A percentile compares a stretch with the other conserved stretches of the same genome.
phyloP scores from a whole-genome alignment of 1,284 basidiomycete genomes.

The Grifola frondosa region DNA sequence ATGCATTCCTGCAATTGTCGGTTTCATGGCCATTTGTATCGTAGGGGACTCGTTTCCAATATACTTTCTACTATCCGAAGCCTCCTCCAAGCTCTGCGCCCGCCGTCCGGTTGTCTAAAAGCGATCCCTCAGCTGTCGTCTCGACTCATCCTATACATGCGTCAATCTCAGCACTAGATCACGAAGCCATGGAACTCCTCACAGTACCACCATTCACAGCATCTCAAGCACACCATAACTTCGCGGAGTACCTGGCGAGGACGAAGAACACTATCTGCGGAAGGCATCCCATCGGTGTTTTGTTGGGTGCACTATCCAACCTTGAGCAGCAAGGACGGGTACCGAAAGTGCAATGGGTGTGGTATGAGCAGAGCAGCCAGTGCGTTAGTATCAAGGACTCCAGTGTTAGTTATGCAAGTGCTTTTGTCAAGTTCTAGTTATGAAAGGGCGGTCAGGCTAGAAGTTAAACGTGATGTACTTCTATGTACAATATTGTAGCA shows the following conservation, averaged over 20 bases:
- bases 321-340: conserved; percentile 53
- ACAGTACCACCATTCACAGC: conserved; percentile 56
- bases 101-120: conserved; percentile 53
- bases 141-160: conserved; percentile 57
- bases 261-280: conserved; percentile 99
- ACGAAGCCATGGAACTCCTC: conserved; percentile 76
- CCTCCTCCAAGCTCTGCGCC: conserved; percentile 50
- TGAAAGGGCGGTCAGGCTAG: neutral
- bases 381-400: conserved; percentile 73
- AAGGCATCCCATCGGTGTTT: conserved; percentile 90
- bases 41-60: conserved; percentile 89
- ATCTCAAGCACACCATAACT: conserved; percentile 57
- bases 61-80: conserved; percentile 87
- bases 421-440: conserved; percentile 60
- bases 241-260: conserved; percentile 71
- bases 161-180: conserved; percentile 77
- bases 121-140: conserved; percentile 38
- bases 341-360: conserved; percentile 70
- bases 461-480: neutral
- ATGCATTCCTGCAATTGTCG: neutral
- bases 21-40: neutral
- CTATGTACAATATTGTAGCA: conserved; percentile 4
- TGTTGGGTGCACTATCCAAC: conserved; percentile 73
- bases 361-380: conserved; percentile 89
- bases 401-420: conserved; percentile 96